phyloP scores from a whole-genome alignment of 139 green algal species.

The Coelastrella sp. region DNA sequence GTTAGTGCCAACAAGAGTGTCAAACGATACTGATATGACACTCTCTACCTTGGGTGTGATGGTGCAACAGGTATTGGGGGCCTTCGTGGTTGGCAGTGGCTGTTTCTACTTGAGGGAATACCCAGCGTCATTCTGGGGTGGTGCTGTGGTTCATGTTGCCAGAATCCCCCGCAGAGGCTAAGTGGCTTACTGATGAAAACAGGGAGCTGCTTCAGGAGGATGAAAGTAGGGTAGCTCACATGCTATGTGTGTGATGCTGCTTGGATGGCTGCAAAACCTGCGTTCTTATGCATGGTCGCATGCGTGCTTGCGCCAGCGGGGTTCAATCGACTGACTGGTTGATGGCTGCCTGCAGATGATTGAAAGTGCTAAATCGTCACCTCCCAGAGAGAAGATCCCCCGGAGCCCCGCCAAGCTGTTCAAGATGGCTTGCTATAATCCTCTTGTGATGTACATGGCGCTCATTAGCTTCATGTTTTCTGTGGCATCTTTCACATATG shows the following conservation, averaged over 20 bases:
- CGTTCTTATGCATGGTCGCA: too few species aligned
- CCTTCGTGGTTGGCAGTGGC: slow-evolving; percentile 77
- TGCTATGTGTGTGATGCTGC: neutral
- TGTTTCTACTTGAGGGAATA: slow-evolving; percentile 33
- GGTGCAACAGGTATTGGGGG: too few species aligned
- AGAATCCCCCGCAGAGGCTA: neutral
- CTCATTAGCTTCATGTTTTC: slow-evolving; percentile 6
- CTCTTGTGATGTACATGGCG: slow-evolving; percentile 18
- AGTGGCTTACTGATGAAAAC: neutral
- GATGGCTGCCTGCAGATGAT: neutral
- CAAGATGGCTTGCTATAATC: neutral
- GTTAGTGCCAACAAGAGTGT: too few species aligned
- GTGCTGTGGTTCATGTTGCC: slow-evolving; percentile 3
- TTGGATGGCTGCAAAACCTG: too few species aligned
- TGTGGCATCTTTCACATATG: neutral
- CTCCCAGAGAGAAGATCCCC: neutral
- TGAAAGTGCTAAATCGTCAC: neutral
- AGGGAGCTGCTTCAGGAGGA: slow-evolving; percentile 12
- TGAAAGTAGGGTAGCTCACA: neutral
- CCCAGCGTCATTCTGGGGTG: slow-evolving; percentile 25
- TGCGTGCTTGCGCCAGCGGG: too few species aligned
- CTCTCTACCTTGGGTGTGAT: too few species aligned
- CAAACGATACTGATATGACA: too few species aligned
- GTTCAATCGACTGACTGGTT: too few species aligned
- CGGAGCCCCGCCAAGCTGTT: neutral